A percentile compares a stretch with the other conserved stretches of the same genome.
Conservation (phyloP, 805 yeast genomes). For the Ogataea pini region DNA sequence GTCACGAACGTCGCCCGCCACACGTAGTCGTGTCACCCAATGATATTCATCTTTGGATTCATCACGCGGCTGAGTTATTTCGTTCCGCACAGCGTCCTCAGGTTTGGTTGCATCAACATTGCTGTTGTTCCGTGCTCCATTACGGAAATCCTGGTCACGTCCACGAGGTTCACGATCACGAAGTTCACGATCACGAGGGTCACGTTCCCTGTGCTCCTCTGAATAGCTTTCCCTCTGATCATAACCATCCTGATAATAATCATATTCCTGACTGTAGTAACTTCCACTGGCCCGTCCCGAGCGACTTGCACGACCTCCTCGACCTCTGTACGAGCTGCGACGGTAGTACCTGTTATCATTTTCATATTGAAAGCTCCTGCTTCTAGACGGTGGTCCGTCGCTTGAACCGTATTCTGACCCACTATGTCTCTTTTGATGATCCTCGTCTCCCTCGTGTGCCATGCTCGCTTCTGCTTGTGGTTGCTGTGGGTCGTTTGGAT, state of each 20-base stretch:
- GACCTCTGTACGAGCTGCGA: slow-evolving; percentile 13
- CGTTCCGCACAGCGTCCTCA: too few species aligned
- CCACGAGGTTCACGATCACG: background rate
- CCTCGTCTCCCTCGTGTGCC: background rate
- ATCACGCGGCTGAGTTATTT: slow-evolving; percentile 1
- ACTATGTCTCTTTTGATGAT: background rate
- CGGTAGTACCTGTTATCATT: slow-evolving; percentile 5
- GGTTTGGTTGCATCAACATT: background rate
- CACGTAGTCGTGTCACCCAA: slow-evolving; percentile 32
- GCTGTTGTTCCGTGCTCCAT: too few species aligned
- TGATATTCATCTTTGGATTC: slow-evolving; percentile 22
- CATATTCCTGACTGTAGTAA: slow-evolving; percentile 8
- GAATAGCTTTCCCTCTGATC: background rate
- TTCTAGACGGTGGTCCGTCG: slow-evolving; percentile 1
- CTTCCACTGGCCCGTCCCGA: slow-evolving; percentile 10
- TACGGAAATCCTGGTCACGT: background rate
- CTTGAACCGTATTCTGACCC: background rate
- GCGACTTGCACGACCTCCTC: slow-evolving; percentile 15
- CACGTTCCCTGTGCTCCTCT: background rate
- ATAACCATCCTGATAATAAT: slow-evolving; percentile 1
- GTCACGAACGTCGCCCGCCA: slow-evolving; percentile 23
- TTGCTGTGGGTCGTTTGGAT: slow-evolving; percentile 1
- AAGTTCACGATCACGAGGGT: background rate
- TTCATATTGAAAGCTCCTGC: slow-evolving; percentile 7
- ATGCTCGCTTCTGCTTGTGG: background rate